Base-by-base conservation (phyloP, 2,329 filamentous ascomycete genomes). In the Beauveria asiatica region DNA sequence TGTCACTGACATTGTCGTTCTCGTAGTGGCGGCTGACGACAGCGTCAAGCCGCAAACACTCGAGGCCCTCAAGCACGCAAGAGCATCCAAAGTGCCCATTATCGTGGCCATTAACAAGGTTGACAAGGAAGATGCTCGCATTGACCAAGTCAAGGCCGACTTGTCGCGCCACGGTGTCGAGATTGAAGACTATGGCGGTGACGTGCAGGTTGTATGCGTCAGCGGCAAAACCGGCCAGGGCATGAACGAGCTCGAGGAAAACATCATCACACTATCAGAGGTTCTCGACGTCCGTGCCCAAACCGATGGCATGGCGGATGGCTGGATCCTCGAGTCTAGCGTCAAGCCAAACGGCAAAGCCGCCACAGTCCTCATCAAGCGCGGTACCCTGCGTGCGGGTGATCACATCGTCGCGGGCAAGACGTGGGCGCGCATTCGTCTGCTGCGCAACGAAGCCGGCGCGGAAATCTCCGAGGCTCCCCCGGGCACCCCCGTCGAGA, bases 41-140 rank as follows among this genome's bases (percentile, higher is more conserved):
- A 94, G 92, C 70, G 93, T 99, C 67, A 99, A 94, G 78, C 94
- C 94, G 3, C 94, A 99, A 70, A 99, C 95, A 0, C 79, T 97
- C 2, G 94, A 99, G 76, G 94, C 94, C 6, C 86, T 99, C 70
- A 97, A 95, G 73, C 94, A 99, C 71, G 93, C 94, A 8, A 88
- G 87, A 60, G 81, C 83, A 33, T 90, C 94, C 55, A 88, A 89
- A 63, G 94, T 97, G 1, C 93, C 94, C 5, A 93, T 99, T 54
- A 96, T 99, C 61, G 94, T 99, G 55, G 95, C 95, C 17, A 93
- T 97, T 75, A 99, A 94, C 78, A 99, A 99, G 75, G 84, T 96
- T 56, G 94, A 99, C 76, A 96, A 94, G 74, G 85, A 88, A 62
- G 88, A 90, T 62, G 87, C 89, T 5, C 84, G 91, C 56, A 76